These are phyloP conservation scores for Lathyrus tuberosus DNA, from an alignment of 306 rosid genomes.

Conservation along the genomic window DNA sequence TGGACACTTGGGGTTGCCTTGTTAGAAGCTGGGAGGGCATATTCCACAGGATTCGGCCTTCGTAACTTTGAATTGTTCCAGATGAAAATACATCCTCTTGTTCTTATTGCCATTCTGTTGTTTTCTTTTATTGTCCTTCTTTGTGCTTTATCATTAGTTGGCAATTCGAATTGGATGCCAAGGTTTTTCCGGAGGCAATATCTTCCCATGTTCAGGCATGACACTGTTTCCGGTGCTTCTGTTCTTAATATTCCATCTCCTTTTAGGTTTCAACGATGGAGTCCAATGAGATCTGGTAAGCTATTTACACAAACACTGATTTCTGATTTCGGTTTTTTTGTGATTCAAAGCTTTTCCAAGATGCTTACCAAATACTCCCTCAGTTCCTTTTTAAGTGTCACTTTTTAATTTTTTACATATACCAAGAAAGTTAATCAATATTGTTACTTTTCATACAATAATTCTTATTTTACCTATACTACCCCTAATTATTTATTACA, in stretches of 20 bases:
- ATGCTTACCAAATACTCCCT: too few relatives aligned
- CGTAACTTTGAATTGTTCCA: slow-evolving; percentile 57
- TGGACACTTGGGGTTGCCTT: slow-evolving; percentile 99
- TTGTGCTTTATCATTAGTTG: slow-evolving; percentile 69
- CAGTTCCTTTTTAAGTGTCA: too few relatives aligned
- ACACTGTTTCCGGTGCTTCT: slow-evolving; percentile 64
- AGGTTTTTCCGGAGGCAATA: slow-evolving; percentile 73
- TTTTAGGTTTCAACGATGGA: slow-evolving; percentile 82
- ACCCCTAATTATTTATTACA: too few relatives aligned
- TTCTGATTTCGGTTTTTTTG: background rate
- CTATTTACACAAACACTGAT: slow-evolving; percentile 27
- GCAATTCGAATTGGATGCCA: slow-evolving; percentile 74
- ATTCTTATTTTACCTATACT: too few relatives aligned
- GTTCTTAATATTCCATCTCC: slow-evolving; percentile 75
- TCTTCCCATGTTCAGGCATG: slow-evolving; percentile 79
- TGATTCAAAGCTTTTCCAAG: too few relatives aligned
- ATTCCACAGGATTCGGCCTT: slow-evolving; percentile 58
- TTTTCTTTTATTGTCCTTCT: slow-evolving; percentile 66
- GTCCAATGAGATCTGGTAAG: slow-evolving; percentile 82
- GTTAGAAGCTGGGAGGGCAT: slow-evolving; percentile 83
- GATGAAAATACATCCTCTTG: slow-evolving; percentile 66
- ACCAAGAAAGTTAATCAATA: too few relatives aligned
- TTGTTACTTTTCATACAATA: too few relatives aligned
- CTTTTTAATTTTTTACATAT: too few relatives aligned
- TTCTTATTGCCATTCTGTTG: slow-evolving; percentile 61